Evolutionary conservation across 2,329 filamentous ascomycete genomes (phyloP).

Genomic region (Scortechinia acanthostroma): DNA sequence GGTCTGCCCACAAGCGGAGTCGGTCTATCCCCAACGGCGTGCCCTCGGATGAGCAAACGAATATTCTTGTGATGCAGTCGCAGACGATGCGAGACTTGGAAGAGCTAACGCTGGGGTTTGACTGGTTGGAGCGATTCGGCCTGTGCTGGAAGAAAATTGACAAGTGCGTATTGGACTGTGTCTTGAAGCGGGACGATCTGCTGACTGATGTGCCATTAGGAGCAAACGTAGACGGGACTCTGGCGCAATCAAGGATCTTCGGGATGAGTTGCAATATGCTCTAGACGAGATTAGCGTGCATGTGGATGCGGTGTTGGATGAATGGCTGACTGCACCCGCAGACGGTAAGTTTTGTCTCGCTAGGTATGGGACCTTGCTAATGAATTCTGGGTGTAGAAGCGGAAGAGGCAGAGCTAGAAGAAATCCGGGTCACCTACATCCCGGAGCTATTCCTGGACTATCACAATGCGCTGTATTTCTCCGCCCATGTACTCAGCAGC

Average conservation of each 20-base stretch:
- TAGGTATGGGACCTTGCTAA: too few relatives aligned
- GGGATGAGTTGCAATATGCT: neutral
- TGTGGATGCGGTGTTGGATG: neutral
- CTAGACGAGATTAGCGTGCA: neutral
- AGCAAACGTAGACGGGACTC: neutral
- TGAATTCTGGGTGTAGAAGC: too few relatives aligned
- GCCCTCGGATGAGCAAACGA: neutral
- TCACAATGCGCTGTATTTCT: neutral
- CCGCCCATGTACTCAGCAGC: neutral
- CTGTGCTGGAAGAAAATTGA: neutral
- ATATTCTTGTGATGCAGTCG: neutral
- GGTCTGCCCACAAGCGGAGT: neutral
- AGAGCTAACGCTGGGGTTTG: neutral
- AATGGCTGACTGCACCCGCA: neutral
- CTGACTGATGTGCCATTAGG: conserved; percentile 1
- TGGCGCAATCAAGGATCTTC: neutral
- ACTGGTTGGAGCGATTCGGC: neutral
- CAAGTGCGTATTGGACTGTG: neutral
- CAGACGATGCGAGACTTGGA: neutral
- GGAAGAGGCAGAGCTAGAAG: neutral
- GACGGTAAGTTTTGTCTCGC: neutral
- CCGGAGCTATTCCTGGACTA: conserved; percentile 1
- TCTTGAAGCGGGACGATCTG: neutral
- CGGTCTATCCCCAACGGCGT: neutral
- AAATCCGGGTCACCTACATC: neutral